Base-by-base conservation (phyloP, 2,329 filamentous ascomycete genomes). In the Botrytis medusae region DNA sequence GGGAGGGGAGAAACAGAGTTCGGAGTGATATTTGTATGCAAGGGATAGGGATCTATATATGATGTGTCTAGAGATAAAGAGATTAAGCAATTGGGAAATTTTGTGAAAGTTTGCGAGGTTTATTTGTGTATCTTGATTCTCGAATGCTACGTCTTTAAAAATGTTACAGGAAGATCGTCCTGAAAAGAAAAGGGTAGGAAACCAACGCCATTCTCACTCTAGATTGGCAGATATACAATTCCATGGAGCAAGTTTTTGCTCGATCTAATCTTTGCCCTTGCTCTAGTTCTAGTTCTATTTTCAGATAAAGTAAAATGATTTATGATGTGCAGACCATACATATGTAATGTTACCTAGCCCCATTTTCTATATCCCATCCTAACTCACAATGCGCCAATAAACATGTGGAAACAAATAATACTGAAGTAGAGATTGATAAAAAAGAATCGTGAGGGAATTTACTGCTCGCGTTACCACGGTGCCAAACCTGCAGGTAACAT, bases 401-500 rank as follows among this genome's bases (percentile, higher is more conserved):
- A 54, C 25, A n/a, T n/a, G 25, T n/a, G 14, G 22, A 54, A 16
- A n/a, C 1, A 25, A n/a, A 16, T n/a, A n/a, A 14, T 16, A 16
- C n/a, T 54, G 48, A 54, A 54, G 25, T 54, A 37, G 32, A 61
- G 12, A 25, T 61, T 34, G 22, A 61, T 7, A 3, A 16, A 8
- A 14, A 61, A 40, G 59, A 20, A 20, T n/a, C 25, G 48, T 16
- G 48, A 54, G n/a, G 48, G 12, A 3, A 54, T n/a, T n/a, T 54
- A 25, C 5, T 2, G 1, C 25, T n/a, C 4, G 10, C 2, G 5
- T 34, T 78, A 81, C 79, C 79, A 81, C 60, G 79, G 78, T 74
- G 74, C 75, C 22, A 81, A 74, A 18, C 77, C 77, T 16, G 73
- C 74, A 44, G 79, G 79, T 61, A 80, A 74, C 75, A 80, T 78